Conservation (phyloP, 2,329 filamentous ascomycete genomes). For the Bimuria novae-zelandiae region DNA sequence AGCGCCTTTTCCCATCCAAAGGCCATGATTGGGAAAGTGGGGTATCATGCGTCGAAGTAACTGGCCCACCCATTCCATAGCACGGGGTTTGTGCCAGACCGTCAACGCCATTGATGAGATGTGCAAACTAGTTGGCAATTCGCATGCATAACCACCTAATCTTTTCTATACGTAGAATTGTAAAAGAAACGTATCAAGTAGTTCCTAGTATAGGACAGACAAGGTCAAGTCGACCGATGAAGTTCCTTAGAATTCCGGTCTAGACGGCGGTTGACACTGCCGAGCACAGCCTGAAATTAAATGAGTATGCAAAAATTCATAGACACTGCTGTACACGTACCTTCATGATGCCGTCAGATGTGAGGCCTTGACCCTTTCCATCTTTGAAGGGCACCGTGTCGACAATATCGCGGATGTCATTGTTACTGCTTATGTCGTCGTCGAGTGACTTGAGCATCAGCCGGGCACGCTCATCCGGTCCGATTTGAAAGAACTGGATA, state of each 20-base stretch:
- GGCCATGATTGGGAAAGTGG: not conserved
- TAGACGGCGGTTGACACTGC: conserved; percentile 70
- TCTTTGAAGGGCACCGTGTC: conserved; percentile 81
- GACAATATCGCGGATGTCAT: conserved; percentile 79
- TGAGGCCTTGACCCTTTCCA: conserved; percentile 58
- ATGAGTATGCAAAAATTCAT: not conserved
- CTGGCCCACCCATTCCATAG: conserved; percentile 1
- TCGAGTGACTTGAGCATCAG: conserved; percentile 73
- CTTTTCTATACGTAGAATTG: not conserved
- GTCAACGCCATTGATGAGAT: not conserved
- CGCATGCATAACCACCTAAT: not conserved
- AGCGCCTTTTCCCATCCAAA: not conserved
- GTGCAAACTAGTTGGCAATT: not conserved
- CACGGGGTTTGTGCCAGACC: not conserved
- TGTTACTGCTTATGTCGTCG: conserved; percentile 63
- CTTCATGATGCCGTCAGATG: conserved; percentile 76
- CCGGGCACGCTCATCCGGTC: conserved; percentile 68
- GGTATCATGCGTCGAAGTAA: conserved; percentile 1
- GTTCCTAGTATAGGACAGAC: not conserved
- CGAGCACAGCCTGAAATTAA: conserved; percentile 60
- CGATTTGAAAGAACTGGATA: conserved; percentile 96
- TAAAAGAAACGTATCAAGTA: not conserved
- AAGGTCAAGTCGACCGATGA: conserved; percentile 19
- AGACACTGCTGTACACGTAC: not conserved
- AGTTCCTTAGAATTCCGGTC: conserved; percentile 54